Evolutionary conservation across 2,329 filamentous ascomycete species (phyloP).

Genomic region (Xylaria polymorpha): DNA sequence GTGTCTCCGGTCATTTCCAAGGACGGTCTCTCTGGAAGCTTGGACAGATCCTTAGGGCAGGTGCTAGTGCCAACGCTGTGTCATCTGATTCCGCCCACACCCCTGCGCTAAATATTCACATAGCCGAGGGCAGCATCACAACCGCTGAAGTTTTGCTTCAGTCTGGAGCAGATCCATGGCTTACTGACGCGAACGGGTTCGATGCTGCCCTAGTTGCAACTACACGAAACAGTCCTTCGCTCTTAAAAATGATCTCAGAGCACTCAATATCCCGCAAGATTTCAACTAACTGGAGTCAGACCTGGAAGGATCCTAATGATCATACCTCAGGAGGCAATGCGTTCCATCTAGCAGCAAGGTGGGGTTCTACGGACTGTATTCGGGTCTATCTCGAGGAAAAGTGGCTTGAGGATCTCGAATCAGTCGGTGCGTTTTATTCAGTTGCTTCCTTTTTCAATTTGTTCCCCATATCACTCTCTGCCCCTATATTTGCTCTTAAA

Average conservation of each 20-base stretch:
- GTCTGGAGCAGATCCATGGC: conserved; percentile 21
- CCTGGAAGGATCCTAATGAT: neutral
- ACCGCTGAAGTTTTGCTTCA: conserved; percentile 8
- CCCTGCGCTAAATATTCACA: conserved; percentile 1
- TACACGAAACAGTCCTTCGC: neutral
- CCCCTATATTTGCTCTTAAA: too few species aligned
- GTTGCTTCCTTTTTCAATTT: too few species aligned
- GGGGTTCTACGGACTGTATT: neutral
- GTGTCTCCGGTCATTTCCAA: neutral
- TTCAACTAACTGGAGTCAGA: conserved; percentile 10
- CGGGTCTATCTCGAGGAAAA: conserved; percentile 3
- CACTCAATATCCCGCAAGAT: conserved; percentile 14
- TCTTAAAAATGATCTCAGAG: conserved; percentile 1
- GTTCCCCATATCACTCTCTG: too few species aligned
- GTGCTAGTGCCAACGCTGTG: neutral
- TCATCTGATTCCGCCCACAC: neutral
- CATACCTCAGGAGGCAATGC: conserved; percentile 8
- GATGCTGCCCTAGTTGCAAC: neutral
- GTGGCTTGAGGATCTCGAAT: conserved; percentile 6
- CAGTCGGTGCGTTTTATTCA: conserved; percentile 7
- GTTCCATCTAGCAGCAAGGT: conserved; percentile 4
- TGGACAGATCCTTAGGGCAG: neutral
- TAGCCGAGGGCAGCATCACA: neutral
- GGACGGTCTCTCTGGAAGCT: conserved; percentile 3
- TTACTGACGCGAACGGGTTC: neutral